Base-by-base conservation (phyloP, 495 filamentous ascomycete genomes). In the Immersiella caudata region DNA sequence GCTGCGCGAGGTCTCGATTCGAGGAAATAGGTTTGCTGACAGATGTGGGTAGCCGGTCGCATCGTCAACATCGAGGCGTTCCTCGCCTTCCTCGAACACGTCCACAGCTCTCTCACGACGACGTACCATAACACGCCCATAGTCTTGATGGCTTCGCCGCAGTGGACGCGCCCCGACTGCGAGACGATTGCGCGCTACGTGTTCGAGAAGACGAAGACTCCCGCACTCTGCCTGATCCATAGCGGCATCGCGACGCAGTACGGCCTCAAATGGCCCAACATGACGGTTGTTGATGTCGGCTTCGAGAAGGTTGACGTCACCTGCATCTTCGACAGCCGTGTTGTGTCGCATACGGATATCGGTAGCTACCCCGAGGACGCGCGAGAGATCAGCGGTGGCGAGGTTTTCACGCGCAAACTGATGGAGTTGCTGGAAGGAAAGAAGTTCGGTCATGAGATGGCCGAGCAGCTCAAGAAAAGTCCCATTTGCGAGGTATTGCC, bases 151-250 rank as follows among this genome's bases (percentile, higher is more conserved):
- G 80, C 89, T 16, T 89, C 95, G 58, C 95, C 95, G 0, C 87
- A 87, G 56, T 99, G 96, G 92, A 92, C 92, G 11, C 84, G 88
- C 6, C 86, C 88, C 57, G 92, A 97, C 76, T 88, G 89, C 72
- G 93, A 97, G 77, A 81, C 81, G 12, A 85, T 98, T 46, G 90
- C 93, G 5, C 91, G 92, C 65, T 99, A 97, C 79, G 86, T 97
- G 68, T 99, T 99, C 70, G 95, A 98, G 78, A 93, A 93, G 78
- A 97, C 97, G 76, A 97, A 95, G 81, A 93, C 90, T 0, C 95
- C 95, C 0, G 93, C 90, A 0, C 90, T 99, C 60, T 91, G 87
- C 62, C 77, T 97, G 49, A 89, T 98, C 82, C 90, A 98, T 76
- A 87, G 91, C 59, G 93, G 91, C 0, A 76, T 95, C 20, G 93